phyloP scores from a whole-genome alignment of 2,329 filamentous ascomycete genomes.

The Geosmithia flava region DNA sequence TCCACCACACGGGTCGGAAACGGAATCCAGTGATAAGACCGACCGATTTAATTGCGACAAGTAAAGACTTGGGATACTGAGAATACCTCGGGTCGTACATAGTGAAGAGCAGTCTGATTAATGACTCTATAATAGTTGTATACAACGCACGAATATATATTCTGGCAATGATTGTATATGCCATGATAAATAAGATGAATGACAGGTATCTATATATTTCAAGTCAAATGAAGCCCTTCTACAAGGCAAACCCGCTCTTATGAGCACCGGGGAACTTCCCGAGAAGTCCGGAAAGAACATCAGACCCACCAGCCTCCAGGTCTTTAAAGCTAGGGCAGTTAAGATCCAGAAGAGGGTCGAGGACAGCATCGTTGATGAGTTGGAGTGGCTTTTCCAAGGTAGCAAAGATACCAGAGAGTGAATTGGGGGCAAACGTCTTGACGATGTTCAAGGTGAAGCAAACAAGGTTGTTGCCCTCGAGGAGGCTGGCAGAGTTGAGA shows the following conservation, averaged over 20 bases:
- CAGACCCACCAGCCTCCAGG: conserved; percentile 11
- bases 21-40: too few relatives aligned
- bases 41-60: too few relatives aligned
- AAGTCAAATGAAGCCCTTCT: too few relatives aligned
- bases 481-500: conserved; percentile 24
- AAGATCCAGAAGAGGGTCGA: conserved; percentile 11
- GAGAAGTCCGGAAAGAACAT: not conserved
- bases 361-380: conserved; percentile 19
- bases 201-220: too few relatives aligned
- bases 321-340: conserved; percentile 16
- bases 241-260: conserved; percentile 3
- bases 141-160: too few relatives aligned
- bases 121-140: too few relatives aligned
- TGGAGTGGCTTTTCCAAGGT: conserved; percentile 16
- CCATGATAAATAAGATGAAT: too few relatives aligned
- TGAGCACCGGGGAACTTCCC: conserved; percentile 3
- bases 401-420: conserved; percentile 22
- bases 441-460: conserved; percentile 25
- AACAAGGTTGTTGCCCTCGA: conserved; percentile 32
- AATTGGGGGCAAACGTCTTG: conserved; percentile 26
- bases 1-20: too few relatives aligned
- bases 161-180: too few relatives aligned
- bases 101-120: too few relatives aligned
- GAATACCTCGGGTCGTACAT: too few relatives aligned
- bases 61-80: too few relatives aligned